Evolutionary conservation across 2,329 filamentous ascomycete species (phyloP), one percentile per base, ranked within the genome.

Genomic region (Chrysoporthe cubensis): DNA sequence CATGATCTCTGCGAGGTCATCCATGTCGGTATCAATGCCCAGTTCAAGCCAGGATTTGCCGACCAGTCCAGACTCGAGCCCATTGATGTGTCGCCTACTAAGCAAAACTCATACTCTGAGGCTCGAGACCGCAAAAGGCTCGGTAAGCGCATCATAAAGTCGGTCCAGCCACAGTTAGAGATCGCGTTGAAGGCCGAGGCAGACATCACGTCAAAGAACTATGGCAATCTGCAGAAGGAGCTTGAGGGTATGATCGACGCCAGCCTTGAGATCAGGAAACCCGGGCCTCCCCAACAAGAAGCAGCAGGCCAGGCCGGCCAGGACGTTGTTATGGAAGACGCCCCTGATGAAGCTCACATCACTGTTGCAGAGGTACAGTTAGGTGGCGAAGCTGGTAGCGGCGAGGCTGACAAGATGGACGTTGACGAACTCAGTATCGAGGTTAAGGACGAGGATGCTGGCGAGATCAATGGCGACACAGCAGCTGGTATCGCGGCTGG

Each of bases 101-200:
- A 81, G 78, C 81, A 79, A 74, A 84, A 77, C 75, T 84, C 78
- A 74, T 89, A 80, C 78, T 82, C 79, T 68, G 93, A 97, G 73
- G 88, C 93, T 69, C 91, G 92, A 67, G 92, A 97, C 72, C 89
- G 91, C 70, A 91, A 92, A 74, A 91, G 91, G 73, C 82, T 97
- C n/a, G 93, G 92, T 34, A 97, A 96, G 79, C 88, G 94, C 37
- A 97, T 97, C 70, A 86, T 97, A 72, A 96, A 93, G 77, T 88
- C 90, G 0, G 86, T 97, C 43, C 92, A 96, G 76, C 89, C 91
- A 16, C 85, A 89, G 57, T 82, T 97, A 3, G 91, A 97, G 76
- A 85, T 87, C 65, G 93, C 93, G 0, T 80, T 94, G 59, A 87
- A 86, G 64, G 92, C 92, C 65, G 95, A 98, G 77, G 90, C 92